phyloP scores from a whole-genome alignment of 192 early-diverging fungal species.

The Entomortierella lignicola region DNA sequence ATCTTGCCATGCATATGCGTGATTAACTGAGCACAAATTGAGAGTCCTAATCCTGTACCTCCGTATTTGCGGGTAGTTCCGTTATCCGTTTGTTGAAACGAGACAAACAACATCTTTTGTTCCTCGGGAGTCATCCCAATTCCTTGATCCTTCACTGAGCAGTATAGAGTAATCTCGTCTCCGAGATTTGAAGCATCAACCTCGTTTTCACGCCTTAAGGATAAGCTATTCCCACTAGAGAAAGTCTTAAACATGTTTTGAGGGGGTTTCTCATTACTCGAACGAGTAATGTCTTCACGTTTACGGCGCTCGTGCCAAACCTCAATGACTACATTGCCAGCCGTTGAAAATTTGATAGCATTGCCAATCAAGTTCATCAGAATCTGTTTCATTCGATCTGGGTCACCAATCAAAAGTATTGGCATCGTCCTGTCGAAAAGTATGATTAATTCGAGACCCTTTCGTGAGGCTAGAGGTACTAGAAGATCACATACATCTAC shows the following conservation, averaged over 20 bases:
- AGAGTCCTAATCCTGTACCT: constrained; percentile 59
- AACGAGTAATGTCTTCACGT: neutral
- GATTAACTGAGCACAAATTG: constrained; percentile 59
- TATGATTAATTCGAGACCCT: constrained; percentile 67
- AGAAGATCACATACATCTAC: constrained; percentile 66
- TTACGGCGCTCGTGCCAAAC: constrained; percentile 23
- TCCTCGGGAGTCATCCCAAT: constrained; percentile 47
- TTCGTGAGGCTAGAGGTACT: constrained; percentile 71
- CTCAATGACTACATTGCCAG: constrained; percentile 40
- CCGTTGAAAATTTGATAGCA: constrained; percentile 69
- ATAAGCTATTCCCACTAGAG: neutral
- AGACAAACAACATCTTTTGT: constrained; percentile 53
- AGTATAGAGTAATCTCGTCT: constrained; percentile 35
- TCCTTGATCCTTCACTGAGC: constrained; percentile 40
- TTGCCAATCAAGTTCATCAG: constrained; percentile 82
- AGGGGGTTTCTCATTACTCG: neutral
- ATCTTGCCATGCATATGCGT: constrained; percentile 56
- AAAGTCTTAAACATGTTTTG: neutral
- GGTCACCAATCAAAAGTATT: constrained; percentile 71
- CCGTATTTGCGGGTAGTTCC: constrained; percentile 52
- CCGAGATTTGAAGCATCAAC: constrained; percentile 14
- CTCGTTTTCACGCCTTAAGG: neutral
- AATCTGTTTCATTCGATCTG: constrained; percentile 74
- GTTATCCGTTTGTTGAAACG: constrained; percentile 52
- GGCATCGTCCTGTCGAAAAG: constrained; percentile 69